Evolutionary conservation across 148 eudicot species (phyloP), one percentile per base, ranked within the genome.

Genomic region (Persicaria tinctoria): DNA sequence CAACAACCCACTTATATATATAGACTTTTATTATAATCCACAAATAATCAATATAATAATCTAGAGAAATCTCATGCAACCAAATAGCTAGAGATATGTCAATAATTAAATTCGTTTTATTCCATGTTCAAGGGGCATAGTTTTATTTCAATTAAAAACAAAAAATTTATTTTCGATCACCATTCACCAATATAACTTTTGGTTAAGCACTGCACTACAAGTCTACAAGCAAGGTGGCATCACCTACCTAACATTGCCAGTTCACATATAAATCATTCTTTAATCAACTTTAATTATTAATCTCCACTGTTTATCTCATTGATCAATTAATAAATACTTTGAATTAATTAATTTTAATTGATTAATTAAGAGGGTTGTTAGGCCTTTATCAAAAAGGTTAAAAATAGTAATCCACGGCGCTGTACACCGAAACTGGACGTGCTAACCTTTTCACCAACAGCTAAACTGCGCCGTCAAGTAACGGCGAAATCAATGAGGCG

Each of bases 361-460:
- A 66, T 41, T 66, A 50, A 50, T 50, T 50, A 66, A 3, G 70
- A 66, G 44, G 70, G 70, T 66, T 66, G 70, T 66, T 66, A 66
- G 47, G 70, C 70, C 70, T 66, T 66, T 66, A 44, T 66, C 70
- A 66, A 38, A 66, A 66, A 44, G 70, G 70, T 66, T 66, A 44
- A 12, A 46, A 41, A 41, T 41, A 13, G 1, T 3, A 66, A 14
- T 66, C 70, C 13, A 41, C 48, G 70, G 13, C 13, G 6, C 14
- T 66, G 13, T 47, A 13, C 48, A 47, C 70, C 13, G n/a, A 14
- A 56, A 66, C 5, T 66, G 41, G 70, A 66, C 70, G 70, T 44
- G 70, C 70, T 44, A 66, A 41, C 70, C 70, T 66, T 41, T 6
- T 12, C 38, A 57, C 63, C 20, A 17, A 56, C 46, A 46, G n/a